Conservation (phyloP, 352 stramenopile species). For the Chrysophaeum taylorii region DNA sequence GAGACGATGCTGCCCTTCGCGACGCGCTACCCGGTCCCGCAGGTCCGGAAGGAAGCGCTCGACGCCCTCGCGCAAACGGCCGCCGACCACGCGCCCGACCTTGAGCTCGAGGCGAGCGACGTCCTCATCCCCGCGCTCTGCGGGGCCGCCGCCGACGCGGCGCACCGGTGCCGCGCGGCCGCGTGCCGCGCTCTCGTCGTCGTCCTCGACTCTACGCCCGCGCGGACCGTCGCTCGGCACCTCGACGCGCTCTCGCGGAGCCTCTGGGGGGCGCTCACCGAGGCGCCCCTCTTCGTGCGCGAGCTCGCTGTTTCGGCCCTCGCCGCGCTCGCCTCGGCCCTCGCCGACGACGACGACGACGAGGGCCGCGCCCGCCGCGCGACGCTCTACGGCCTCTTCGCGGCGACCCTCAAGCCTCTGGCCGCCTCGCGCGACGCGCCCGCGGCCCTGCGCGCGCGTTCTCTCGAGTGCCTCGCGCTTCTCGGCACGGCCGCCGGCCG, state of each 20-base stretch:
- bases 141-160: not conserved
- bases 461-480: slow-evolving; percentile 18
- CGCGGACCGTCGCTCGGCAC: not conserved
- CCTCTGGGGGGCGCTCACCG: not conserved
- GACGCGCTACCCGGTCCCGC: not conserved
- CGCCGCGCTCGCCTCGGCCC: not conserved
- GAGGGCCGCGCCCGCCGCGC: not conserved
- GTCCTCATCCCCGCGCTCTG: not conserved
- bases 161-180: not conserved
- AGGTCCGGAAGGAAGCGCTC: not conserved
- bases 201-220: not conserved
- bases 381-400: slow-evolving; percentile 5
- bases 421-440: not conserved
- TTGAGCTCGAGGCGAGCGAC: not conserved
- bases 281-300: not conserved
- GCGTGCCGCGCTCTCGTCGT: not conserved
- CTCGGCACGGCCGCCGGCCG: slow-evolving; percentile 48
- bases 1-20: not conserved
- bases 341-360: not conserved
- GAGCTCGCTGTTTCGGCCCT: slow-evolving; percentile 1
- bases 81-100: not conserved
- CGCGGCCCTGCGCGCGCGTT: not conserved
- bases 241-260: not conserved
- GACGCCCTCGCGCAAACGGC: not conserved
- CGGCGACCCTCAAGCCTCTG: not conserved